Evolutionary conservation across 495 filamentous ascomycete species (phyloP), one percentile per base, ranked within the genome.

Genomic region (Aspergillus sclerotiicarbonarius): DNA sequence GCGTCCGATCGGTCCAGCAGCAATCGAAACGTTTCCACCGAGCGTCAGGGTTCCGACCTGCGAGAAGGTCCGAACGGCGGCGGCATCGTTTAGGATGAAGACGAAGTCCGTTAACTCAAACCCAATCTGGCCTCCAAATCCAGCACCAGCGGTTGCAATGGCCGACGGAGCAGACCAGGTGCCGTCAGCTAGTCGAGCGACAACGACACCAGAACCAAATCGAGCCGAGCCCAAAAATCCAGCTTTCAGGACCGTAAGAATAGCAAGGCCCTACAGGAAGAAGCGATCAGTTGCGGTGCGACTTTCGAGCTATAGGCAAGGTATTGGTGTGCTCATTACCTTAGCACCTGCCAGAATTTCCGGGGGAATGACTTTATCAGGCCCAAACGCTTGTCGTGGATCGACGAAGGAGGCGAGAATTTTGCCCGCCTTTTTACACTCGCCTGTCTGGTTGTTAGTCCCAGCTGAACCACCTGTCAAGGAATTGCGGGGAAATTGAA

Each of bases 21-120:
- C 94, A 57, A 98, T 89, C 8, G 91, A 96, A 16, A 98, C 94
- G 67, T 98, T 98, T 58, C 95, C 94, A 62, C 94, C 94, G 18
- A 98, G 81, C 51, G 94, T 97, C 39, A 98, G 74, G 16, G 86
- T 91, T 15, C 95, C 94, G 52, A 86, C 82, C 72, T 98, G 93
- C 3, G 94, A 92, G 72, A 98, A 98, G 35, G 94, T 94, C 69
- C 89, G 90, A 41, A 98, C 94, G 21, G 94, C 94, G 41, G 82
- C 84, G 41, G 87, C 82, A 68, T 98, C 94, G 72, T 98, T 98
- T 50, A 98, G 85, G 58, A 98, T 96, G 79, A 98, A 98, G 64
- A 98, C 95, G 70, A 98, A 98, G 69, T 98, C 94, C 43, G 95
- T 98, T 58, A 98, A 77, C 72, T 98, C 94, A 77, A 96, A 93